Evolutionary conservation across 441 rosid species (phyloP).

Genomic region (Adansonia rubrostipa): DNA sequence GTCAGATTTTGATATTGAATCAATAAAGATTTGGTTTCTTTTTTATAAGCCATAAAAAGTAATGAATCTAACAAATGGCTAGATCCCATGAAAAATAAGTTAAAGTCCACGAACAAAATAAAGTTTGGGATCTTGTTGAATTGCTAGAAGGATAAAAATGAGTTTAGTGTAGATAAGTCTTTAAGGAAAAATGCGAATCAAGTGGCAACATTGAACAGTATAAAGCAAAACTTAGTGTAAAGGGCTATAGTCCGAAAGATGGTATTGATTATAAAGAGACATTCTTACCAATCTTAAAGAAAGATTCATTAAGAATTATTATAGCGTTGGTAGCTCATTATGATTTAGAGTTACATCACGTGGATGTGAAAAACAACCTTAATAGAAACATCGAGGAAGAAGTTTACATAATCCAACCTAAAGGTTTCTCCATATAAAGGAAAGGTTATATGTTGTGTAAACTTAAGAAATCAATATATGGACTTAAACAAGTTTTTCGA

Average conservation of each 20-base stretch:
- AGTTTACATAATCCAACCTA: not conserved
- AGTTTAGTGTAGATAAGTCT: not conserved
- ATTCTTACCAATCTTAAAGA: not conserved
- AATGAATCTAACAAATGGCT: not conserved
- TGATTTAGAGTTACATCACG: not conserved
- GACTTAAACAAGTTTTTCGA: not conserved
- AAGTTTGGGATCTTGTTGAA: not conserved
- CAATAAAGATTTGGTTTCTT: too few species aligned
- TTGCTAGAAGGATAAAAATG: not conserved
- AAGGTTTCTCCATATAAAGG: not conserved
- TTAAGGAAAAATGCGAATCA: not conserved
- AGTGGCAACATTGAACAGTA: not conserved
- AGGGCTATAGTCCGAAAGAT: not conserved
- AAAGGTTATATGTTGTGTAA: not conserved
- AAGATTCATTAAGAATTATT: not conserved
- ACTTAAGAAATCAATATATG: not conserved
- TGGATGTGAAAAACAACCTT: not conserved
- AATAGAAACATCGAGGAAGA: not conserved
- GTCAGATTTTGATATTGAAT: not conserved
- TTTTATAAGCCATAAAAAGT: not conserved
- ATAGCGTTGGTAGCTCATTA: not conserved
- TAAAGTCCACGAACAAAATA: not conserved
- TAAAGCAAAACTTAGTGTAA: not conserved
- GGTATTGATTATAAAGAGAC: not conserved
- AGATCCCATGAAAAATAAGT: not conserved